Percentiles rank a stretch among this genome's conserved stretches.
phyloP scores from a whole-genome alignment of 2,329 filamentous ascomycete genomes.

The Trematosphaeria pertusa region DNA sequence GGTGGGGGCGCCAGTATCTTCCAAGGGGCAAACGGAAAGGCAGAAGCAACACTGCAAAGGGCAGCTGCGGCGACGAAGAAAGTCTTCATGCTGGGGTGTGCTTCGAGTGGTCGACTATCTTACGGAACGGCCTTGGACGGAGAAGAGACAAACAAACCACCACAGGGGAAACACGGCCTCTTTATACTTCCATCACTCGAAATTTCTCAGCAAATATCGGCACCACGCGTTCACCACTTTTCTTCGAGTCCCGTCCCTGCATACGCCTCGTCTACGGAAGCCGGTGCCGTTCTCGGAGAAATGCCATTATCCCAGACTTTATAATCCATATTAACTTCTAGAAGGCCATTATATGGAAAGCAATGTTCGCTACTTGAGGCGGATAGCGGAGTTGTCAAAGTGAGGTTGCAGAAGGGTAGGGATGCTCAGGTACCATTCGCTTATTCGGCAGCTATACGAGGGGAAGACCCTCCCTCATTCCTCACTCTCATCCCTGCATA shows the following conservation, averaged over 20 bases:
- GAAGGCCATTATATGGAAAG: slow-evolving; percentile 5
- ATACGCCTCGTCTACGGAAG: slow-evolving; percentile 3
- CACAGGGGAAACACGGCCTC: neutral
- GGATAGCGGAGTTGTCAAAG: slow-evolving; percentile 4
- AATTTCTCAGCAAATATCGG: neutral
- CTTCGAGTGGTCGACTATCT: too few species aligned
- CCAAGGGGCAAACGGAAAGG: slow-evolving; percentile 24
- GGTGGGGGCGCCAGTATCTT: slow-evolving; percentile 25
- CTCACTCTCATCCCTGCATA: too few species aligned
- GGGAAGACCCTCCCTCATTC: too few species aligned
- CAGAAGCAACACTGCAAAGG: slow-evolving; percentile 27
- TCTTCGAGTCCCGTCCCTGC: slow-evolving; percentile 8
- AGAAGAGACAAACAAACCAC: neutral
- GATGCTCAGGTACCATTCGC: slow-evolving; percentile 22
- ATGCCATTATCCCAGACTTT: neutral
- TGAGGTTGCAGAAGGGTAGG: slow-evolving; percentile 10
- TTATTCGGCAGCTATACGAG: slow-evolving; percentile 4
- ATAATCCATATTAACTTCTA: slow-evolving; percentile 19
- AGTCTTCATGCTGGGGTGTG: slow-evolving; percentile 27
- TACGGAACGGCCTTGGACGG: neutral
- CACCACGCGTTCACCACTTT: neutral
- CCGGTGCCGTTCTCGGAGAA: neutral
- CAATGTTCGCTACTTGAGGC: neutral
- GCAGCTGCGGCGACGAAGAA: slow-evolving; percentile 23
- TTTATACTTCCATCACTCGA: neutral